These are phyloP conservation scores for Citrullus mucosospermus DNA, from an alignment of 306 rosid genomes.

Conservation along the genomic window DNA sequence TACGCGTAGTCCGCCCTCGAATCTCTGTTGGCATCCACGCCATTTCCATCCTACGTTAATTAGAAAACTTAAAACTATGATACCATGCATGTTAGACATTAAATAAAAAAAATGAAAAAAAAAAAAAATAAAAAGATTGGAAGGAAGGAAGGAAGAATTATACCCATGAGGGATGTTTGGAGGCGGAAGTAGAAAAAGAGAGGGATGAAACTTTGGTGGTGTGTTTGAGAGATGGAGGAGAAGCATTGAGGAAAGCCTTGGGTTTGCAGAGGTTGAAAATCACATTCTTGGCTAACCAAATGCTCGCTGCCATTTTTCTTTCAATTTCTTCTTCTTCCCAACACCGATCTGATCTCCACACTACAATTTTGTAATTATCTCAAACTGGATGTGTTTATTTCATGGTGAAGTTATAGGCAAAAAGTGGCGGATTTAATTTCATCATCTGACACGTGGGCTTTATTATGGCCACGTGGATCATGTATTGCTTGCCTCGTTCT, in stretches of 20 bases:
- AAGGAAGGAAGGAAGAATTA: no score
- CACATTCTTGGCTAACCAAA: slow-evolving; percentile 23
- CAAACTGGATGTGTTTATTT: neutral
- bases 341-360: no score
- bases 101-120: no score
- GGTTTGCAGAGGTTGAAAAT: slow-evolving; percentile 35
- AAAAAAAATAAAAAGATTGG: no score
- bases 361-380: no score
- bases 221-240: slow-evolving; percentile 17
- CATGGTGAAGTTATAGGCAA: slow-evolving; percentile 1
- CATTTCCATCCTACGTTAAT: slow-evolving; percentile 21
- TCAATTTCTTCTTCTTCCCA: no score
- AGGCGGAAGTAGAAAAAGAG: slow-evolving; percentile 28
- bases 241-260: slow-evolving; percentile 26
- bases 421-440: neutral
- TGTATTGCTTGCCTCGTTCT: neutral
- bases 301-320: slow-evolving; percentile 22
- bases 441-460: slow-evolving; percentile 10
- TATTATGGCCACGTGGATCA: slow-evolving; percentile 9
- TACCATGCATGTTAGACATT: no score
- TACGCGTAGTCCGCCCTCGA: slow-evolving; percentile 15
- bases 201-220: slow-evolving; percentile 26
- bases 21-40: slow-evolving; percentile 17
- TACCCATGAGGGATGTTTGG: slow-evolving; percentile 35
- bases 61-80: neutral